These are phyloP conservation scores for Meripilus lineatus DNA, from an alignment of 1,284 basidiomycete species.

Conservation along the genomic window DNA sequence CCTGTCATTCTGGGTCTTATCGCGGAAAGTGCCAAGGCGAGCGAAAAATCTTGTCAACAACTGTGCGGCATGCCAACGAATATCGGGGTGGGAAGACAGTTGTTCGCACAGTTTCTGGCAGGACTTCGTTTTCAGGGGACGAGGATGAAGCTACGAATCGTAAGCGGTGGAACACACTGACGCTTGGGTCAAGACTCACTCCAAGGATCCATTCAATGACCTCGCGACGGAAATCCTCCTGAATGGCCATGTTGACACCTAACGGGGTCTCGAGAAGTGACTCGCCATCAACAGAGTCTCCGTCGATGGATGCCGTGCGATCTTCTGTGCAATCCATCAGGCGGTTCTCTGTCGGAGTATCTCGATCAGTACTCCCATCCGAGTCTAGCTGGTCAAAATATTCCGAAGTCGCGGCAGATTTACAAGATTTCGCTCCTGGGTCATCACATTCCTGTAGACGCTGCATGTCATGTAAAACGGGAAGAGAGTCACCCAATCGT, in stretches of 20 bases:
- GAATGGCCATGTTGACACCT: conserved; percentile 18
- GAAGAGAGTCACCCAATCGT: conserved; percentile 29
- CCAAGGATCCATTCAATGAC: conserved; percentile 39
- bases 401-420: background rate
- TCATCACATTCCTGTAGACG: conserved; percentile 1
- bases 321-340: background rate
- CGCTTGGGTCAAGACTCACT: conserved; percentile 26
- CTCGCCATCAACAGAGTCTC: background rate
- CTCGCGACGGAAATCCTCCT: conserved; percentile 26
- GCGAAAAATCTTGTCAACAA: conserved; percentile 50
- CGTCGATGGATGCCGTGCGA: background rate
- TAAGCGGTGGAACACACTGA: no score
- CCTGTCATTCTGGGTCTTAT: conserved; percentile 9
- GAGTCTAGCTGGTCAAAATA: background rate
- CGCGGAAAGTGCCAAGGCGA: conserved; percentile 20
- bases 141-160: no score
- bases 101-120: conserved; percentile 45
- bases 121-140: conserved; percentile 11
- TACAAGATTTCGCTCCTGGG: background rate
- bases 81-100: conserved; percentile 45
- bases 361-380: background rate
- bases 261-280: conserved; percentile 1
- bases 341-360: background rate
- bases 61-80: conserved; percentile 55
- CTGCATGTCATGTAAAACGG: conserved; percentile 6